Evolutionary conservation across 2,329 filamentous ascomycete genomes (phyloP).

Genomic region (Fusarium annulatum): DNA sequence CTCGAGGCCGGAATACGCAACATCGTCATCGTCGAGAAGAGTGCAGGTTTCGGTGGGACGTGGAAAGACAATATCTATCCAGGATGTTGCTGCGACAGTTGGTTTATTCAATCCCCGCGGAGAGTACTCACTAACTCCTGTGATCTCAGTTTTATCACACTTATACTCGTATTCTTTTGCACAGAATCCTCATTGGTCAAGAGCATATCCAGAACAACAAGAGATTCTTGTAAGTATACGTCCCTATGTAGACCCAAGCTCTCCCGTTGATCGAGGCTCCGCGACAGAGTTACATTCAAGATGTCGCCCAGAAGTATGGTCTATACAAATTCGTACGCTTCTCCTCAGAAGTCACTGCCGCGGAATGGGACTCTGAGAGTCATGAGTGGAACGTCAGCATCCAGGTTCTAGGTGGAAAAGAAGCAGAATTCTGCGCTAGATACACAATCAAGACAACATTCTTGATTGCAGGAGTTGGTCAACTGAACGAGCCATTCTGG

Average conservation of each 20-base stretch:
- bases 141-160: neutral
- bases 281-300: neutral
- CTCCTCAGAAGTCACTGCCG: neutral
- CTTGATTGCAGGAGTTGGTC: neutral
- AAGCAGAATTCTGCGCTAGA: accelerated
- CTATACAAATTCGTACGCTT: neutral
- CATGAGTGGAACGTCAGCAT: neutral
- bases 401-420: neutral
- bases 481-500: neutral
- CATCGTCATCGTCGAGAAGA: neutral
- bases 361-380: accelerated
- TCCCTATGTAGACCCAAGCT: accelerated
- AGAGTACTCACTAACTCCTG: accelerated
- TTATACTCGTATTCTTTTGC: neutral
- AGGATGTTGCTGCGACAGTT: neutral
- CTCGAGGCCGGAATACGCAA: neutral
- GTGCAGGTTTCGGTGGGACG: neutral
- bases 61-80: neutral
- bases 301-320: neutral
- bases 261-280: accelerated
- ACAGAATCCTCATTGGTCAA: neutral
- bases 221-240: neutral
- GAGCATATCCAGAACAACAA: neutral
- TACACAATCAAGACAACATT: neutral
- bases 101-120: accelerated